Evolutionary conservation across 495 filamentous ascomycete species (phyloP).

Genomic region (Xylaria castorea): DNA sequence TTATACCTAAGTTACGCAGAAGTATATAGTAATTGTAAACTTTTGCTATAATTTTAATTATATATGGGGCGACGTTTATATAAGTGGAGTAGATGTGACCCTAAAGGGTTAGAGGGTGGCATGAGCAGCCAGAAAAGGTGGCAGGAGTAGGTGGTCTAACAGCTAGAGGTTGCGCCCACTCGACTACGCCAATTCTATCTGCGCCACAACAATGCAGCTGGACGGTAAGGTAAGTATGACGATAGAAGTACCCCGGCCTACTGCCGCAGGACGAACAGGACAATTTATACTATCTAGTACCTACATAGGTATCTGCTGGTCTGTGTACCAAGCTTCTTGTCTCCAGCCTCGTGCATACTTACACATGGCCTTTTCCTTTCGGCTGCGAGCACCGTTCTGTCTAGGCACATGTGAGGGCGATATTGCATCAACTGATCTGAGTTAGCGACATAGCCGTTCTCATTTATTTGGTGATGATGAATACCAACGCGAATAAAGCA

Average conservation of each 20-base stretch:
- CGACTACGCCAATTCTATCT: background rate
- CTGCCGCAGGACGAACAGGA: background rate
- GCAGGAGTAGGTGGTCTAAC: no score
- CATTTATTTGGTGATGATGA: background rate
- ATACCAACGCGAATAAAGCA: background rate
- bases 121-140: no score
- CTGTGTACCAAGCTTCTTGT: background rate
- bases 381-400: background rate
- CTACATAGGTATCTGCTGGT: background rate
- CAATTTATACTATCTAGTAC: background rate
- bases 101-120: no score
- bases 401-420: background rate
- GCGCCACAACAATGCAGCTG: slow-evolving; percentile 14
- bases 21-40: no score
- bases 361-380: background rate
- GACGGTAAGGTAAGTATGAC: background rate
- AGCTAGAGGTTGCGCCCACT: background rate
- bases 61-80: no score
- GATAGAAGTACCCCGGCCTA: background rate
- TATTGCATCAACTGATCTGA: background rate
- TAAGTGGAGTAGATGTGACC: no score
- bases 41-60: no score
- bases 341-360: background rate
- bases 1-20: no score
- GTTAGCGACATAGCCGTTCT: background rate